Conservation (phyloP, 2,329 filamentous ascomycete species). For the Penicillium sp. region DNA sequence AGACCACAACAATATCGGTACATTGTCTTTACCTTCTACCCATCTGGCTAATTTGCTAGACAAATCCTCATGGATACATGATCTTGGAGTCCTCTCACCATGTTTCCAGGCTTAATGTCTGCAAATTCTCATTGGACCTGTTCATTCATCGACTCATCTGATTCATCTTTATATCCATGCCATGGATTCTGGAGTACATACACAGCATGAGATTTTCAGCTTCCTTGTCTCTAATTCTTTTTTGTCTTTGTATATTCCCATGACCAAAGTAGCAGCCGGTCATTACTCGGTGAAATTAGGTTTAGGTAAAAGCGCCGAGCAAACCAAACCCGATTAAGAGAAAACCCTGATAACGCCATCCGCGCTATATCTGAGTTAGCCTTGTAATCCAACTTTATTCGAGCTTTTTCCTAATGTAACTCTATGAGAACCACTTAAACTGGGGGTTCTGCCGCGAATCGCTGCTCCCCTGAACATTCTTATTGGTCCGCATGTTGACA, state of each 20-base stretch:
- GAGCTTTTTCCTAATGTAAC: neutral
- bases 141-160: no score
- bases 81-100: no score
- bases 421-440: neutral
- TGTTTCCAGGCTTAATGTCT: no score
- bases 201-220: no score
- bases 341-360: constrained; percentile 20
- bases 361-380: constrained; percentile 10
- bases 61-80: no score
- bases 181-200: no score
- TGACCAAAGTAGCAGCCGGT: neutral
- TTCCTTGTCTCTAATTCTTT: neutral
- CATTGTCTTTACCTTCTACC: no score
- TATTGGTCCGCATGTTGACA: neutral
- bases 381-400: neutral
- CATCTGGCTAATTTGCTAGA: no score
- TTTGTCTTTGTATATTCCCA: neutral
- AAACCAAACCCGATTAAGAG: neutral
- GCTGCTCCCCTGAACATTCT: neutral
- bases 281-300: neutral
- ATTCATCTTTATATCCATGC: no score
- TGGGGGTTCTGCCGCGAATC: neutral
- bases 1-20: no score
- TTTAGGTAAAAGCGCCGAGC: neutral
- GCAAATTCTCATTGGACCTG: no score